Percentiles rank a stretch among this genome's conserved stretches.
These are phyloP conservation scores for Termitomyces sp. DNA, from an alignment of 768 basidiomycete species.

Conservation along the genomic window DNA sequence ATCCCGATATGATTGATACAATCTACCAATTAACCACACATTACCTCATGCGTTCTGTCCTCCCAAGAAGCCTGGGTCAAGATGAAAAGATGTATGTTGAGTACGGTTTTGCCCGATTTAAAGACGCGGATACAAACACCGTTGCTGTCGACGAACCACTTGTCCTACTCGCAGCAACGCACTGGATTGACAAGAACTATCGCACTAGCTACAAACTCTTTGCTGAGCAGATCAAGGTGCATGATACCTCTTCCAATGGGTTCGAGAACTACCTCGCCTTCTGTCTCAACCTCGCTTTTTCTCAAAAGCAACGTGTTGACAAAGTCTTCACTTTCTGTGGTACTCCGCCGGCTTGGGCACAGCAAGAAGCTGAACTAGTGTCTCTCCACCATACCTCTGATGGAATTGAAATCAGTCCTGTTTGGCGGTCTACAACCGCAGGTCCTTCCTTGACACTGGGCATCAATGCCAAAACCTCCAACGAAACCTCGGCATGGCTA, in stretches of 20 bases:
- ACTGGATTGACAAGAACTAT: conserved; percentile 36
- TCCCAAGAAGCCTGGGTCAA: conserved; percentile 31
- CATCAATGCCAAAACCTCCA: conserved; percentile 30
- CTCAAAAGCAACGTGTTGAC: conserved; percentile 22
- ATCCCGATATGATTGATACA: conserved; percentile 32
- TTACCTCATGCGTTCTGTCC: conserved; percentile 38
- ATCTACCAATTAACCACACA: conserved; percentile 36
- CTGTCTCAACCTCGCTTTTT: conserved; percentile 37
- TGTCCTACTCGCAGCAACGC: conserved; percentile 37
- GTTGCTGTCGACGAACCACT: conserved; percentile 42
- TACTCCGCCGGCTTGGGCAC: conserved; percentile 30
- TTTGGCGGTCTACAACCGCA: conserved; percentile 22
- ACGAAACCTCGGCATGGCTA: conserved; percentile 33
- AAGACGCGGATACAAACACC: conserved; percentile 32
- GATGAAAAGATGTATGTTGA: conserved; percentile 39
- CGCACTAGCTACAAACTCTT: conserved; percentile 34
- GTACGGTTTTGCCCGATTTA: conserved; percentile 43
- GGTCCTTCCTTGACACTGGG: conserved; percentile 38
- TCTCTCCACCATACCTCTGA: conserved; percentile 24
- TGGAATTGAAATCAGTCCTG: conserved; percentile 25
- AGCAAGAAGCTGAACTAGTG: conserved; percentile 33
- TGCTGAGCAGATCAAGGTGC: conserved; percentile 29
- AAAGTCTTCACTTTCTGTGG: conserved; percentile 36
- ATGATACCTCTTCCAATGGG: conserved; percentile 34
- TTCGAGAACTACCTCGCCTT: conserved; percentile 44